These are phyloP conservation scores for Neoboletus subvelutipes DNA, from an alignment of 768 basidiomycete species.

Conservation along the genomic window DNA sequence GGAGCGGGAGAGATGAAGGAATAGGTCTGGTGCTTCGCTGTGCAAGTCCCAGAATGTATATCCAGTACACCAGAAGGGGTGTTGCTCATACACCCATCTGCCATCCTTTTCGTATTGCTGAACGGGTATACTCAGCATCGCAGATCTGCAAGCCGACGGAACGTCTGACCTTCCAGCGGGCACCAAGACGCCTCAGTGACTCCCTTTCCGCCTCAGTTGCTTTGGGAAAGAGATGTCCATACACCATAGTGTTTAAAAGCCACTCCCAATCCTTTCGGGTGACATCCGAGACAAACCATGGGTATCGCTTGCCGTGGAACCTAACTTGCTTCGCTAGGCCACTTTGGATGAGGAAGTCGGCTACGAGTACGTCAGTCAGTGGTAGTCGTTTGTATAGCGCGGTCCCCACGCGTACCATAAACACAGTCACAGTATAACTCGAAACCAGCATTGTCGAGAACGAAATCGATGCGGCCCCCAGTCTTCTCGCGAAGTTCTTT, in stretches of 20 bases:
- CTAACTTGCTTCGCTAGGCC: conserved; percentile 81
- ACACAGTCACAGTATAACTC: conserved; percentile 88
- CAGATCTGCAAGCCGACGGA: not conserved
- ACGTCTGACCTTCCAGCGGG: conserved; percentile 78
- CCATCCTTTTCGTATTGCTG: conserved; percentile 91
- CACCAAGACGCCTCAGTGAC: conserved; percentile 74
- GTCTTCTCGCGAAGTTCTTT: conserved; percentile 67
- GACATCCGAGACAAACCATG: conserved; percentile 94
- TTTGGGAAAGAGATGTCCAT: conserved; percentile 89
- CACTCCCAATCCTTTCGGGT: conserved; percentile 95
- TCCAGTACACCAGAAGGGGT: conserved; percentile 95
- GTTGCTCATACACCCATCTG: conserved; percentile 92
- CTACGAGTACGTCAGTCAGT: conserved; percentile 38
- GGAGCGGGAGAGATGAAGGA: conserved; percentile 85
- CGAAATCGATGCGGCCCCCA: conserved; percentile 75
- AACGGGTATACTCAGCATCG: conserved; percentile 4
- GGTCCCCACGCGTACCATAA: conserved; percentile 55
- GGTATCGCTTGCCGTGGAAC: conserved; percentile 95
- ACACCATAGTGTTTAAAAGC: conserved; percentile 84
- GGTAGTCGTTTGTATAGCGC: not conserved
- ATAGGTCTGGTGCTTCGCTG: conserved; percentile 83
- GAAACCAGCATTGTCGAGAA: conserved; percentile 82
- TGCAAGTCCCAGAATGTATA: conserved; percentile 92
- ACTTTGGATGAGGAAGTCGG: conserved; percentile 91
- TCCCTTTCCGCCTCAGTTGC: conserved; percentile 78